Evolutionary conservation across 2,329 filamentous ascomycete species (phyloP).

Genomic region (Pseudogymnoascus sp.): DNA sequence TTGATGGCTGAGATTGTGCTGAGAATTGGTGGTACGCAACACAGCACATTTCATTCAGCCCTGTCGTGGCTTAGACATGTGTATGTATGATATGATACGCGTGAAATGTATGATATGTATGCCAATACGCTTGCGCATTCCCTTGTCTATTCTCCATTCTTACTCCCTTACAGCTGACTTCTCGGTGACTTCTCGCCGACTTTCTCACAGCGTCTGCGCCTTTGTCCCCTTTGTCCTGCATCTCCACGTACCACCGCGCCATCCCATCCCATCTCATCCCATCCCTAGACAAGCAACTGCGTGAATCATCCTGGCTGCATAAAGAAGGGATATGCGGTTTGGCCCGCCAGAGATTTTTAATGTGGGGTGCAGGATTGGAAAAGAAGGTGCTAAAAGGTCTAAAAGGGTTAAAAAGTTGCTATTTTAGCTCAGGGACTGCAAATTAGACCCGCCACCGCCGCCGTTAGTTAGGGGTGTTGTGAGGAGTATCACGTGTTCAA

Average conservation of each 20-base stretch:
- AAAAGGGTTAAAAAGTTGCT: background rate
- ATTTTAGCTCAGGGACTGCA: background rate
- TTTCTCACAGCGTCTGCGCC: too few species aligned
- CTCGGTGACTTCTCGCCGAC: too few species aligned
- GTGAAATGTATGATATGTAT: background rate
- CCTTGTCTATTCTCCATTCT: background rate
- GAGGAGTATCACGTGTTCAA: too few species aligned
- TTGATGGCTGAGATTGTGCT: background rate
- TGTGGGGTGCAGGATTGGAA: background rate
- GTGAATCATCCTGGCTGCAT: conserved; percentile 3
- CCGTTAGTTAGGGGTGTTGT: too few species aligned
- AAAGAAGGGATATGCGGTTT: conserved; percentile 6
- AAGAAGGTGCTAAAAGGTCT: background rate
- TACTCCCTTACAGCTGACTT: background rate
- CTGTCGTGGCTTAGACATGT: background rate
- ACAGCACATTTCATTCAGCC: background rate
- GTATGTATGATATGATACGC: too few species aligned
- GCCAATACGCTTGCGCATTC: background rate
- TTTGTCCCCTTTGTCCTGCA: background rate
- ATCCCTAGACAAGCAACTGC: background rate
- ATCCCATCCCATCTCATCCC: background rate
- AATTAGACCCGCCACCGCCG: background rate
- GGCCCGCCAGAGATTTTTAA: background rate
- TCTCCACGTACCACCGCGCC: background rate
- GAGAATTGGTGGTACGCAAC: background rate